phyloP scores from a whole-genome alignment of 345 rosid species.

The thale cress (Arabidopsis thaliana) region DNA sequence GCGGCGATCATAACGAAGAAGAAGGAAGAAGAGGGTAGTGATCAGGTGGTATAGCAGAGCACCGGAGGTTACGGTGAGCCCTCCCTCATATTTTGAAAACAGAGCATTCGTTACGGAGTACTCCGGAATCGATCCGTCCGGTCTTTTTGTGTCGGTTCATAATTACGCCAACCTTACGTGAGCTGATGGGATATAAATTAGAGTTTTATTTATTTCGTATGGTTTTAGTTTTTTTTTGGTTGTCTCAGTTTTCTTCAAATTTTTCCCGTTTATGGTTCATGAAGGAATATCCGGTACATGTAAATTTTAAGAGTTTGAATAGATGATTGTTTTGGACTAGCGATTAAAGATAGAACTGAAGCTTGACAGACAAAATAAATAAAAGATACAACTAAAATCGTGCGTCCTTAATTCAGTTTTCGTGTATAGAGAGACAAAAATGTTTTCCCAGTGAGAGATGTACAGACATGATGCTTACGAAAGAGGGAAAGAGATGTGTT shows the following conservation, averaged over 20 bases:
- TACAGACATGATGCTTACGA: background rate
- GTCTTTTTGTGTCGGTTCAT: background rate
- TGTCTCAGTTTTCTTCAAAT: background rate
- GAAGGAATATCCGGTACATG: background rate
- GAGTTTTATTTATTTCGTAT: no score
- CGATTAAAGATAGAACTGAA: no score
- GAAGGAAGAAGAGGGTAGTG: slow-evolving; percentile 19
- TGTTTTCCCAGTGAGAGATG: no score
- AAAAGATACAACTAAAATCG: no score
- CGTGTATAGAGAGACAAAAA: no score
- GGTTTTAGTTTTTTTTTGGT: background rate
- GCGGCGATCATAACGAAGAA: slow-evolving; percentile 44
- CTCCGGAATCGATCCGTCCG: background rate
- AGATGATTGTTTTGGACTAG: no score
- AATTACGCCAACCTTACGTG: background rate
- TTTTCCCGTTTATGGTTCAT: background rate
- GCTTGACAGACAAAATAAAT: no score
- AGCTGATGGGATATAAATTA: background rate
- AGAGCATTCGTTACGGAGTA: background rate
- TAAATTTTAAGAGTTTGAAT: background rate
- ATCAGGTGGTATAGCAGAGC: slow-evolving; percentile 30
- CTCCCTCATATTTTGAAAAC: background rate
- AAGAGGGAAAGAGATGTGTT: background rate
- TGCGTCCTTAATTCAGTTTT: no score
- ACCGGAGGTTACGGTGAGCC: slow-evolving; percentile 8